Evolutionary conservation across 305 asterid genomes (phyloP).

Genomic region (Withania somnifera): DNA sequence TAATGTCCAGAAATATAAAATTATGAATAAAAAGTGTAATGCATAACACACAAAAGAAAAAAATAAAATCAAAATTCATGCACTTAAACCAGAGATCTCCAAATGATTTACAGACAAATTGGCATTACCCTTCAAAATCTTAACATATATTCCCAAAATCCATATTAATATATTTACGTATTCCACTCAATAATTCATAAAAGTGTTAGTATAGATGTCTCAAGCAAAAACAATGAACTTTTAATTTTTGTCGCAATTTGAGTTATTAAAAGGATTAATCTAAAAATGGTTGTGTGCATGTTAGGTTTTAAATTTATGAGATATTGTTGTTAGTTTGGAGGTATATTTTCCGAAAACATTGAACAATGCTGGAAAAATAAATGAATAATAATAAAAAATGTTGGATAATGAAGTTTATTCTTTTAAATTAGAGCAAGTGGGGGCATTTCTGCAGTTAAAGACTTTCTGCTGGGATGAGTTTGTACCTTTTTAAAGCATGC

Average conservation of each 20-base stretch:
- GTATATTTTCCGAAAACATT: conserved; percentile 22
- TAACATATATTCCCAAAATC: background rate
- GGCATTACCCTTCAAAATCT: background rate
- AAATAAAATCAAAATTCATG: background rate
- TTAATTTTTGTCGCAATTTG: background rate
- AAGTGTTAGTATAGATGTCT: background rate
- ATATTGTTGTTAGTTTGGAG: conserved; percentile 13
- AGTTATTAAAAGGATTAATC: background rate
- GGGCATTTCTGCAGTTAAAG: conserved; percentile 15
- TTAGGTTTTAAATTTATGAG: conserved; percentile 6
- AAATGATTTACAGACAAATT: background rate
- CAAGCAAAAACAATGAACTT: background rate
- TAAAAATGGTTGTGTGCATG: conserved; percentile 9
- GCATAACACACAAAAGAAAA: background rate
- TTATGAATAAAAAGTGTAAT: background rate
- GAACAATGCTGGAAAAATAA: conserved; percentile 18
- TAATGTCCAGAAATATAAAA: background rate
- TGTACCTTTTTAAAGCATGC: conserved; percentile 12
- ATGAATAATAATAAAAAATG: conserved; percentile 8
- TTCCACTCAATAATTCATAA: background rate
- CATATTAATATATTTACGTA: background rate
- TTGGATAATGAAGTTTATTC: conserved; percentile 8
- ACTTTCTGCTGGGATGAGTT: conserved; percentile 40
- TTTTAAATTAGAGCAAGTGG: conserved; percentile 40
- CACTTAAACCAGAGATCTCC: background rate